Evolutionary conservation across 306 rosid genomes (phyloP).

Genomic region (Adenanthera pavonina): DNA sequence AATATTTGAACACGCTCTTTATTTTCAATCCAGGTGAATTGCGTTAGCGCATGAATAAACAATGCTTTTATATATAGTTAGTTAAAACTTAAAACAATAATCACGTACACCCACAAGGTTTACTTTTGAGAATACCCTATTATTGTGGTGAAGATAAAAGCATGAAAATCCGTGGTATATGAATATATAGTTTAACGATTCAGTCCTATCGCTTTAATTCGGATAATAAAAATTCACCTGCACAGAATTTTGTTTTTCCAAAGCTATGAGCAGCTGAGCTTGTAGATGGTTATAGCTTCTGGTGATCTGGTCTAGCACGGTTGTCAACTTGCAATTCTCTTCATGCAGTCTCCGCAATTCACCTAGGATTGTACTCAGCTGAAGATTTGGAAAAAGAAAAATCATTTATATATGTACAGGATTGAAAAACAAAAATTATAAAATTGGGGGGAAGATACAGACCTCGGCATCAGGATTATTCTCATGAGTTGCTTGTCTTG

Average conservation of each 20-base stretch:
- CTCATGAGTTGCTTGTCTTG: neutral
- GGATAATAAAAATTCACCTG: conserved; percentile 31
- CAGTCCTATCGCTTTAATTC: neutral
- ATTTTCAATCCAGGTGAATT: conserved; percentile 36
- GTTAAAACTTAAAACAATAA: neutral
- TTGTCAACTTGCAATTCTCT: conserved; percentile 48
- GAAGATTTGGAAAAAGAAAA: neutral
- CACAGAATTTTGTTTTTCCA: conserved; percentile 44
- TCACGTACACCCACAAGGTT: neutral
- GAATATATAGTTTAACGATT: neutral
- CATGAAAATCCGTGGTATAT: neutral
- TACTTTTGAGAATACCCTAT: neutral
- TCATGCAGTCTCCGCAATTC: conserved; percentile 50
- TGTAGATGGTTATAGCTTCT: conserved; percentile 54
- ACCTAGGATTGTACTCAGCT: conserved; percentile 36
- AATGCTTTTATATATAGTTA: neutral
- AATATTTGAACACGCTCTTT: conserved; percentile 17
- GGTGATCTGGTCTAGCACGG: conserved; percentile 51
- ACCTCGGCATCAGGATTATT: conserved; percentile 42
- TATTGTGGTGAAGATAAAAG: neutral
- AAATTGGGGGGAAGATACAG: neutral
- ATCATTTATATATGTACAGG: neutral
- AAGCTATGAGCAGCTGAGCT: conserved; percentile 44
- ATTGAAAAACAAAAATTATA: neutral
- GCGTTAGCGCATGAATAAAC: conserved; percentile 29